Conservation (phyloP, 139 green algal species). For the Nannochloris sp. region DNA sequence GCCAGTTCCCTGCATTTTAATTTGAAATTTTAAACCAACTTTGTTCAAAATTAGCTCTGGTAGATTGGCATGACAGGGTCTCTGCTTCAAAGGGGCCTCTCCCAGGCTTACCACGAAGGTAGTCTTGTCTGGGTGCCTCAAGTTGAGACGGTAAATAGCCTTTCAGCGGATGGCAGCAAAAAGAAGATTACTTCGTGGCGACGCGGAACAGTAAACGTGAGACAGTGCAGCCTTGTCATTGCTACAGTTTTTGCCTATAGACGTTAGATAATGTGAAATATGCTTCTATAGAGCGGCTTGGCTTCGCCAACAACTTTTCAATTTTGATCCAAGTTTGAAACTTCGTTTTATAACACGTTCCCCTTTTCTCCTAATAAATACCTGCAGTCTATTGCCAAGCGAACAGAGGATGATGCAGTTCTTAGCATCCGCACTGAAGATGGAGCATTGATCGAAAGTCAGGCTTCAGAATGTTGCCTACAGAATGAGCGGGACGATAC, state of each 20-base stretch:
- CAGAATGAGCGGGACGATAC: slow-evolving; percentile 55
- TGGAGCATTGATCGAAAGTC: slow-evolving; percentile 1
- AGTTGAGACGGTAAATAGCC: neutral
- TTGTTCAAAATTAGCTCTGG: no score
- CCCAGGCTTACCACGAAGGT: slow-evolving; percentile 4
- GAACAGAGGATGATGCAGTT: neutral
- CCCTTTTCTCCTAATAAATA: neutral
- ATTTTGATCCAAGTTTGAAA: neutral
- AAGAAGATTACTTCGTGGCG: slow-evolving; percentile 7
- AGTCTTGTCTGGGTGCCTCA: slow-evolving; percentile 17
- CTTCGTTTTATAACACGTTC: neutral
- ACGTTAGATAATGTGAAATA: neutral
- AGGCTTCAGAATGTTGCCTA: slow-evolving; percentile 12
- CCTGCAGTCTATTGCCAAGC: slow-evolving; percentile 12
- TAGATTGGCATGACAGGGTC: no score
- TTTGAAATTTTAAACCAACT: no score
- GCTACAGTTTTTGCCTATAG: neutral
- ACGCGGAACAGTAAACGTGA: slow-evolving; percentile 15
- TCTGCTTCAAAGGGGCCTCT: slow-evolving; percentile 15
- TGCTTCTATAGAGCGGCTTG: neutral
- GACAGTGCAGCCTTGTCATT: neutral
- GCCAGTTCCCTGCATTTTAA: no score
- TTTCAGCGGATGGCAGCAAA: neutral
- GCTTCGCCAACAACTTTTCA: neutral
- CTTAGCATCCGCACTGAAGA: slow-evolving; percentile 10